A percentile compares a stretch with the other conserved stretches of the same genome.
Evolutionary conservation across 768 basidiomycete species (phyloP).

Genomic region (Gloeopeniophorella convolvens): DNA sequence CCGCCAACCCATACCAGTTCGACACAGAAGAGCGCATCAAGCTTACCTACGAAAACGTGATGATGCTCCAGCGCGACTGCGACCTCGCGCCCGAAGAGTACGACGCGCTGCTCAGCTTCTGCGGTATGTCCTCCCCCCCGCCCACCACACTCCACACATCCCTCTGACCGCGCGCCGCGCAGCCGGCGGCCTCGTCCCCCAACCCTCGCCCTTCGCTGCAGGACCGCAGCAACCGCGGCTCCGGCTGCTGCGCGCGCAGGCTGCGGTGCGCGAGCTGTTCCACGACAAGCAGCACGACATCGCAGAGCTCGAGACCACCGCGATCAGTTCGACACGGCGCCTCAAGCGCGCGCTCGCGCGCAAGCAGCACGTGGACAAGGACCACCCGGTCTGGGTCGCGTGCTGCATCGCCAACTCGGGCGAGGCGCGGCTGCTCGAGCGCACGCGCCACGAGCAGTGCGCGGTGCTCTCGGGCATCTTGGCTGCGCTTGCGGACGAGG

Average conservation of each 20-base stretch:
- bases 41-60: neutral
- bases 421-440: neutral
- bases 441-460: neutral
- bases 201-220: neutral
- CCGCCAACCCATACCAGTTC: too few relatives aligned
- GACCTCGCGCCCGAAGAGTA: neutral
- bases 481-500: neutral
- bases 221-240: too few relatives aligned
- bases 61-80: slow-evolving; percentile 1
- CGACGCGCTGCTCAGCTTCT: neutral
- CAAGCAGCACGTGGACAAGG: neutral
- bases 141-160: too few relatives aligned
- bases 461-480: neutral
- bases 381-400: neutral
- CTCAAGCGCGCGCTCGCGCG: neutral
- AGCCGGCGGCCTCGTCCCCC: neutral
- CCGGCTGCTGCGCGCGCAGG: neutral
- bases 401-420: neutral
- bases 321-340: neutral
- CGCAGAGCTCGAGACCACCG: neutral
- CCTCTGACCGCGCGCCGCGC: neutral
- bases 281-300: neutral
- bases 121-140: neutral
- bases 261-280: neutral
- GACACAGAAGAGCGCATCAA: too few relatives aligned